These are phyloP conservation scores for Phytophthora vignae DNA, from an alignment of 352 stramenopile genomes.

Conservation along the genomic window DNA sequence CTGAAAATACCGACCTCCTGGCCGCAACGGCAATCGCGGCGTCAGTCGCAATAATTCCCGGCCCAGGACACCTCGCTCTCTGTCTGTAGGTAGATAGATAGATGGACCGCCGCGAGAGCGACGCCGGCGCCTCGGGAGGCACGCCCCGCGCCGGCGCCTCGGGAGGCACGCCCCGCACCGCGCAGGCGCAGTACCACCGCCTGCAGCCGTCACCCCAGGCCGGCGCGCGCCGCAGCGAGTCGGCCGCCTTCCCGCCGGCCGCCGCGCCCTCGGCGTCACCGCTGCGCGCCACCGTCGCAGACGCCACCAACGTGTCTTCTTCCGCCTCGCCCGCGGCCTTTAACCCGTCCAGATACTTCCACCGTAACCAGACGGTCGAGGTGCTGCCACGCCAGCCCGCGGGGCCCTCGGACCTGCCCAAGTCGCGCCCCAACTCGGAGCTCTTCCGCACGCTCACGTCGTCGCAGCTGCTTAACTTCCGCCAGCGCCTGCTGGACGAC, in stretches of 20 bases:
- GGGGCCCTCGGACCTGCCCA: slow-evolving; percentile 37
- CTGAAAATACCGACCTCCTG: slow-evolving; percentile 15
- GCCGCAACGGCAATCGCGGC: slow-evolving; percentile 7
- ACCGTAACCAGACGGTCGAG: slow-evolving; percentile 81
- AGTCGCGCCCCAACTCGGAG: slow-evolving; percentile 60
- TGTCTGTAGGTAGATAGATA: neutral
- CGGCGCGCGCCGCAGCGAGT: slow-evolving; percentile 16
- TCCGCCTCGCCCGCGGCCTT: neutral
- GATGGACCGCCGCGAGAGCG: slow-evolving; percentile 35
- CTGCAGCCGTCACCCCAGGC: slow-evolving; percentile 32
- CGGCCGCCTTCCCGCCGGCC: neutral
- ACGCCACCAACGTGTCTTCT: no score
- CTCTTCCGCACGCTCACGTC: slow-evolving; percentile 81
- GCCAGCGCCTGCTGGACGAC: slow-evolving; percentile 66
- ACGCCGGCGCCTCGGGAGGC: no score
- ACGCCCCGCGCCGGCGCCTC: no score
- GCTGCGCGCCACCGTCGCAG: no score
- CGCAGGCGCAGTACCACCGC: slow-evolving; percentile 37
- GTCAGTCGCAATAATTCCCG: slow-evolving; percentile 30
- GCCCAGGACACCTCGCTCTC: neutral
- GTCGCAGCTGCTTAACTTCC: slow-evolving; percentile 64
- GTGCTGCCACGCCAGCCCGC: slow-evolving; percentile 54
- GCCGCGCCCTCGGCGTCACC: neutral
- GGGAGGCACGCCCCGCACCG: slow-evolving; percentile 19
- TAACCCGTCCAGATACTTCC: slow-evolving; percentile 52